Base-by-base conservation (phyloP, 2,329 filamentous ascomycete genomes). In the Thermomyces lanuginosus region DNA sequence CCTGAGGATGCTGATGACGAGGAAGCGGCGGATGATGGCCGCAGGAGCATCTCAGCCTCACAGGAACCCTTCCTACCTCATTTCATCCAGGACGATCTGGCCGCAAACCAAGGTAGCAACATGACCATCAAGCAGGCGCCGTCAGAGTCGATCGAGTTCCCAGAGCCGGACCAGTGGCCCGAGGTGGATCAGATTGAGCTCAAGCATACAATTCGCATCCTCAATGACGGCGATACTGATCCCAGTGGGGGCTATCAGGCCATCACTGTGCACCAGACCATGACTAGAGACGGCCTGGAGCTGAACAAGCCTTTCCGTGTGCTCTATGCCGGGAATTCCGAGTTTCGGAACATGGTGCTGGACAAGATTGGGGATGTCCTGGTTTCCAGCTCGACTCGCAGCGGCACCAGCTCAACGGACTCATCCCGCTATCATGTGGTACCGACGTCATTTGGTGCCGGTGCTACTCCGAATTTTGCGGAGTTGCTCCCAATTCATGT, bases 291-390 rank as follows among this genome's bases (percentile, higher is more conserved):
- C 11, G 43, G 46, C 12, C 41, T 60, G 11, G 45, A 47, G 26
- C 41, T 56, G 9, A 48, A 58, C 16, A 51, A 53, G 31, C 56
- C 57, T 3, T 60, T 59, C 26, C 54, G 51, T 19, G 48, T 61
- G 14, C 40, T 60, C 2, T 61, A 60, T 31, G 34, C 57, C 15
- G 58, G 58, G 9, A 42, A 53, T 26, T 34, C 48, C 0, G 45
- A 47, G 5, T 52, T 46, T 20, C 49, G 55, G 19, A 48, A 51
- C 21, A 51, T 49, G 18, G 48, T 61, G 24, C 45, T 61, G 8
- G 53, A 58, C 36, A 63, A 63, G 33, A 52, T 63, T 10, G 59
- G 56, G 6, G 56, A 60, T 35, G 56, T 58, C 7, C 35, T 63
- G 14, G 56, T 59, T 5, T 54, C 56, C 10, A 53, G 51, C 33